Evolutionary conservation across 805 yeast species (phyloP).

Genomic region (Gaillardinia entomophila): DNA sequence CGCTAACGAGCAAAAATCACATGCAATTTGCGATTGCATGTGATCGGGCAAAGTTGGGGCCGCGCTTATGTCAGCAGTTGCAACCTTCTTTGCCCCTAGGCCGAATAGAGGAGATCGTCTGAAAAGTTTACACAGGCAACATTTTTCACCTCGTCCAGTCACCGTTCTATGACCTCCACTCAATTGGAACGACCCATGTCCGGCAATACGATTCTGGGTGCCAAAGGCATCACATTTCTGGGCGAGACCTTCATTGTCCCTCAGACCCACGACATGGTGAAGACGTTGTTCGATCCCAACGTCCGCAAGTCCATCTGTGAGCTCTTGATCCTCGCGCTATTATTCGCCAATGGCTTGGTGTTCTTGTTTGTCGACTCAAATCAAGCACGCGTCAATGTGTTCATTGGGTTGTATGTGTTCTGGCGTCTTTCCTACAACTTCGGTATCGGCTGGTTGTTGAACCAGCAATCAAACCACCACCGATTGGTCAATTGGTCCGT

Average conservation of each 20-base stretch:
- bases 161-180: too few relatives aligned
- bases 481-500: constrained; percentile 49
- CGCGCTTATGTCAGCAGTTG: too few relatives aligned
- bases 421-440: constrained; percentile 75
- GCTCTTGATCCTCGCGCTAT: constrained; percentile 43
- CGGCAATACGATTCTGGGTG: constrained; percentile 9
- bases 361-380: constrained; percentile 21
- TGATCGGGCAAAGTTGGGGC: too few relatives aligned
- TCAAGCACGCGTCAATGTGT: constrained; percentile 26
- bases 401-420: constrained; percentile 53
- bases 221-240: constrained; percentile 39
- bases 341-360: constrained; percentile 25
- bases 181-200: too few relatives aligned
- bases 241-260: constrained; percentile 47
- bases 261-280: constrained; percentile 77
- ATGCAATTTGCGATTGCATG: too few relatives aligned
- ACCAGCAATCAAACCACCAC: constrained; percentile 58
- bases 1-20: too few relatives aligned
- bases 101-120: too few relatives aligned
- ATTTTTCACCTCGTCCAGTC: too few relatives aligned
- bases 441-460: constrained; percentile 71
- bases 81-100: too few relatives aligned
- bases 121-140: too few relatives aligned
- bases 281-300: constrained; percentile 74
- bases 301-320: constrained; percentile 65